A percentile compares a stretch with the other conserved stretches of the same genome.
Conservation (phyloP, 2,329 filamentous ascomycete genomes). For the Aspergillus novoparasiticus region DNA sequence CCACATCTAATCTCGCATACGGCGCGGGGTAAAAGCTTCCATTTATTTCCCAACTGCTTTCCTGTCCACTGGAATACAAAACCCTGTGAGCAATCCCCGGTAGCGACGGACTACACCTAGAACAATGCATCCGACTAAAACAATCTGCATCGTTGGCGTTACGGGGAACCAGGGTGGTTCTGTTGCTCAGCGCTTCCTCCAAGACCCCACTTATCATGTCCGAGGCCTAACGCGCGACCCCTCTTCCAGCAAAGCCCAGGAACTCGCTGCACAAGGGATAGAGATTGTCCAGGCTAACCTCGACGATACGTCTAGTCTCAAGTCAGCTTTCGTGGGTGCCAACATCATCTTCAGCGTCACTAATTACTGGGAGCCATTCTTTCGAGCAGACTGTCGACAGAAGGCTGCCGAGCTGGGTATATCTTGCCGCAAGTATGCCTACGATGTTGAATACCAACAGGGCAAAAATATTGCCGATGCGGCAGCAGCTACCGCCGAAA, state of each 20-base stretch:
- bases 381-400: constrained; percentile 46
- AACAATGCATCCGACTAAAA: constrained; percentile 15
- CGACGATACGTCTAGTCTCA: constrained; percentile 24
- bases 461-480: constrained; percentile 60
- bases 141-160: constrained; percentile 20
- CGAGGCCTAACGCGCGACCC: constrained; percentile 34
- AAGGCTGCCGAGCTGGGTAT: constrained; percentile 44
- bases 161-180: constrained; percentile 29
- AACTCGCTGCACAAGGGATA: constrained; percentile 26
- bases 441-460: constrained; percentile 54
- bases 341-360: constrained; percentile 58
- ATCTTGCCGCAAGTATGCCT: constrained; percentile 48
- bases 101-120: not conserved
- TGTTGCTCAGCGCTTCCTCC: constrained; percentile 26
- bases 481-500: constrained; percentile 44
- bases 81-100: not conserved
- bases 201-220: constrained; percentile 27
- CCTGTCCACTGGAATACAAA: not conserved
- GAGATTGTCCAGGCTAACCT: constrained; percentile 32
- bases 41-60: not conserved
- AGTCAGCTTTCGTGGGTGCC: constrained; percentile 40
- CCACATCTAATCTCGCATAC: not conserved
- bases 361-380: constrained; percentile 58
- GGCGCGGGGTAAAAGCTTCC: not conserved
- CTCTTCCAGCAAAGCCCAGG: constrained; percentile 20